These are phyloP conservation scores for Ambrosiella beaveri DNA, from an alignment of 2,329 filamentous ascomycete species.

Conservation along the genomic window DNA sequence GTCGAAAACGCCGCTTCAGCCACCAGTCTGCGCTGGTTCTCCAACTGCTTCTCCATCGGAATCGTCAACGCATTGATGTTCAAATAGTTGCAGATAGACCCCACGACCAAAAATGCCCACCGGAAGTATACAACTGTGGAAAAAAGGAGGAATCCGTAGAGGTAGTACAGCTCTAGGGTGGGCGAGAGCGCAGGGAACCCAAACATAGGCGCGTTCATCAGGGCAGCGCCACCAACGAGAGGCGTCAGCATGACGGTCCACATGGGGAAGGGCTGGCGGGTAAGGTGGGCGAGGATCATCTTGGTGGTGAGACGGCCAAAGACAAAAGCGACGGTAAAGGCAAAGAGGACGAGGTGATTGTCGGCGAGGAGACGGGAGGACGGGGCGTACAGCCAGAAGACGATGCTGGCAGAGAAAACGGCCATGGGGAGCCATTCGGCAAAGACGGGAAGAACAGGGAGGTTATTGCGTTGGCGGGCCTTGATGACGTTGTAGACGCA, in stretches of 20 bases:
- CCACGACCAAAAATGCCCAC: slow-evolving; percentile 84
- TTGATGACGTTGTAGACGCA: slow-evolving; percentile 74
- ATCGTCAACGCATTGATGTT: slow-evolving; percentile 94
- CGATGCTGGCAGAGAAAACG: slow-evolving; percentile 57
- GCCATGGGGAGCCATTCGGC: slow-evolving; percentile 87
- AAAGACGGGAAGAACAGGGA: slow-evolving; percentile 68
- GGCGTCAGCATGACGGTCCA: slow-evolving; percentile 87
- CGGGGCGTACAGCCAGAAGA: slow-evolving; percentile 78
- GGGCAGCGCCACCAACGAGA: slow-evolving; percentile 64
- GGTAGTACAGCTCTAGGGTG: slow-evolving; percentile 56
- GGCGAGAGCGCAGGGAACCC: slow-evolving; percentile 52
- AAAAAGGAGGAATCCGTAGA: slow-evolving; percentile 71
- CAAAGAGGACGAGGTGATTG: slow-evolving; percentile 84
- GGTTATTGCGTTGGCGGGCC: slow-evolving; percentile 53
- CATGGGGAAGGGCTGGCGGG: slow-evolving; percentile 84
- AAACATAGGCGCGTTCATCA: slow-evolving; percentile 67
- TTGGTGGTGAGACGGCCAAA: slow-evolving; percentile 98
- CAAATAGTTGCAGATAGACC: slow-evolving; percentile 76
- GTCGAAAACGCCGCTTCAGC: slow-evolving; percentile 12
- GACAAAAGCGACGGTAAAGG: slow-evolving; percentile 86
- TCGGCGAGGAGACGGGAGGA: slow-evolving; percentile 65
- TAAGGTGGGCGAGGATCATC: slow-evolving; percentile 92
- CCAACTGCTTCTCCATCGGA: slow-evolving; percentile 40
- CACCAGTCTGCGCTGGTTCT: slow-evolving; percentile 25
- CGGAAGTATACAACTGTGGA: slow-evolving; percentile 72